Conservation (phyloP, 176 grass and related monocot species). For the Oryza brachyantha region DNA sequence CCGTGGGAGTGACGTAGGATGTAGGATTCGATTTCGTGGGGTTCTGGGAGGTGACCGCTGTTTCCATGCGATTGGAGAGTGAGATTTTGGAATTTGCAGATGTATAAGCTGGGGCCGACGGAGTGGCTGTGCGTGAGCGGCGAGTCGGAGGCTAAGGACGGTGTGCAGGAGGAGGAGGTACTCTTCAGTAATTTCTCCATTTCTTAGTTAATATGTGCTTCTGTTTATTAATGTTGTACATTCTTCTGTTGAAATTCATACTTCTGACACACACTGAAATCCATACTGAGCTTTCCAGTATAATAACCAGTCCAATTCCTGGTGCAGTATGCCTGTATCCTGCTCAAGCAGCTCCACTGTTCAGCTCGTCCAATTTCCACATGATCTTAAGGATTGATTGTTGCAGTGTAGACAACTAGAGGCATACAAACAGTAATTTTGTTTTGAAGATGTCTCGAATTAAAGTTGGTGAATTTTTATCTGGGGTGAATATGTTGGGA, state of each 20-base stretch:
- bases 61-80: background rate
- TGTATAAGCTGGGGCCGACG: conserved; percentile 57
- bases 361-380: background rate
- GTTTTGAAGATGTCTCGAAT: background rate
- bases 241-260: background rate
- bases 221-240: background rate
- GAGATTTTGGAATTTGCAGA: conserved; percentile 43
- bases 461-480: background rate
- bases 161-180: conserved; percentile 83
- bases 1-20: background rate
- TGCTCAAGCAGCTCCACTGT: background rate
- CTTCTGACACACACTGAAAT: background rate
- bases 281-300: background rate
- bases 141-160: conserved; percentile 49
- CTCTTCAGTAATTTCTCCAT: background rate
- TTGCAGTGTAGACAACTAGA: background rate
- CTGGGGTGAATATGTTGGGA: background rate
- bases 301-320: background rate
- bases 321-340: background rate
- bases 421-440: background rate
- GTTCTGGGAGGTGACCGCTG: background rate
- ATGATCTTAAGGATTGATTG: background rate
- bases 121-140: conserved; percentile 73
- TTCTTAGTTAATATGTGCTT: conserved; percentile 9
- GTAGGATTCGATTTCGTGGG: background rate